Evolutionary conservation across 176 grass and related monocot genomes (phyloP), one percentile per base, ranked within the genome.

Genomic region (Hsuehochloa calcarea): DNA sequence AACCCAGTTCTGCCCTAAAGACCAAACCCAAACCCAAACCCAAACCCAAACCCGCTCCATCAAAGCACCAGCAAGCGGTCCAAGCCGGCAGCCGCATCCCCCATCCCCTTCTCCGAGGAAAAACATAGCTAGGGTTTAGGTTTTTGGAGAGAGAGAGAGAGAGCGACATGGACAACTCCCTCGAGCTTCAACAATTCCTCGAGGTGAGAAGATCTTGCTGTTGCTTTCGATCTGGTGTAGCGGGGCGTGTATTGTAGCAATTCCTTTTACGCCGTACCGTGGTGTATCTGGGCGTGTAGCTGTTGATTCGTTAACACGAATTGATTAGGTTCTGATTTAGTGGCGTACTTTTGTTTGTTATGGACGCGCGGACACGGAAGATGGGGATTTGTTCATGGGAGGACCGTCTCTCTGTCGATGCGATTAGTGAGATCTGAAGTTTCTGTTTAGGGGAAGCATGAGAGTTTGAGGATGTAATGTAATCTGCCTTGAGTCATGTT

Each of bases 131-230:
- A 84, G 80, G 89, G 85, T 87, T 90, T 80, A 82, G 70, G 35
- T 58, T 45, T 77, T 26, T 29, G 10, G 68, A 46, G 52, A 20
- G 40, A 15, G 22, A n/a, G 65, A 50, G 35, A 65, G 50, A 44
- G 47, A 5, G 34, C 19, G 27, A 29, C 65, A 97, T 97, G 94
- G 94, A 97, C 31, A 85, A 85, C 83, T 75, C 70, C 65, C 51
- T 91, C 34, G 89, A 97, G 85, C 66, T 93, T 25, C 89, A 93
- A 39, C 85, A 70, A 45, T 97, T 97, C 74, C 83, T 97, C 14
- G 89, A 91, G 94, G 93, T 95, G 70, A 77, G 75, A 75, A 4
- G 70, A 6, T 40, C 31, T 61, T 67, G 9, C 5, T 74, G 39
- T 38, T 22, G 15, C 17, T 89, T 27, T n/a, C 15, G 40, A 62